phyloP scores from a whole-genome alignment of 176 grass and related monocot species.

The Aegilops sharonensis region DNA sequence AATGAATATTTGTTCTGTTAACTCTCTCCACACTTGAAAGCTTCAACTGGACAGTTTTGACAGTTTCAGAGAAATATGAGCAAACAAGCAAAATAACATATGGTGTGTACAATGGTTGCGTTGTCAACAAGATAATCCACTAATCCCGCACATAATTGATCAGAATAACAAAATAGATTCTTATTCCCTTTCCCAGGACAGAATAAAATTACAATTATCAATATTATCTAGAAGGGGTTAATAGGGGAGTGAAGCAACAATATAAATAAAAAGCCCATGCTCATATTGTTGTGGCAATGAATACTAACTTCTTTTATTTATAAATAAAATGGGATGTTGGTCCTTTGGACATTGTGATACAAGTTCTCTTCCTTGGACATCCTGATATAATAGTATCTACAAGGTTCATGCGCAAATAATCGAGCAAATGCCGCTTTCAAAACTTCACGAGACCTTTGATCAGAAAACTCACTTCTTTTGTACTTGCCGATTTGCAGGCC shows the following conservation, averaged over 20 bases:
- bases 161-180: constrained; percentile 23
- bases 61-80: neutral
- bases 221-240: constrained; percentile 16
- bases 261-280: constrained; percentile 18
- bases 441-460: neutral
- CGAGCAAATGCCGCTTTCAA: neutral
- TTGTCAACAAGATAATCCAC: neutral
- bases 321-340: constrained; percentile 18
- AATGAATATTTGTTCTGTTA: neutral
- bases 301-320: constrained; percentile 1
- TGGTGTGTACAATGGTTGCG: neutral
- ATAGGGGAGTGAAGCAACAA: neutral
- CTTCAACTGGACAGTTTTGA: neutral
- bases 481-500: constrained; percentile 48
- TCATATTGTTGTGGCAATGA: constrained; percentile 32
- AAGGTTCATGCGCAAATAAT: neutral
- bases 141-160: neutral
- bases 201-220: constrained; percentile 25
- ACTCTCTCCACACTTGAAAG: neutral
- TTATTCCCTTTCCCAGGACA: constrained; percentile 23
- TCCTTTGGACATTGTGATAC: constrained; percentile 12
- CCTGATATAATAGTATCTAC: neutral
- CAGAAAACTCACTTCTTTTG: constrained; percentile 55
- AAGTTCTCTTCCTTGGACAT: constrained; percentile 24
- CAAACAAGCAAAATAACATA: neutral